These are phyloP conservation scores for Phaeosphaeria sp. DNA, from an alignment of 2,329 filamentous ascomycete genomes.

Conservation along the genomic window DNA sequence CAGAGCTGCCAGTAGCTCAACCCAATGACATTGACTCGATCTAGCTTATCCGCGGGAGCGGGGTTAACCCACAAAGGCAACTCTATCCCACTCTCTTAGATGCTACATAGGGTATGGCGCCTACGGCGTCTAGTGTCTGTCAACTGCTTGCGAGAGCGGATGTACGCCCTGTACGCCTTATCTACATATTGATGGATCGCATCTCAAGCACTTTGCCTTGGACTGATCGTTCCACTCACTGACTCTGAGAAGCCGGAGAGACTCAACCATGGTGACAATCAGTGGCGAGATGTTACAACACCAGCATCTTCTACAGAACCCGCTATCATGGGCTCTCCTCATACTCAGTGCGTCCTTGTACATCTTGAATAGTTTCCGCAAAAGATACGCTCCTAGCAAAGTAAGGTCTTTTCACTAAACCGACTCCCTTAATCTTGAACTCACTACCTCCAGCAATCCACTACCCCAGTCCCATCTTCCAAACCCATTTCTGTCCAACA, in stretches of 20 bases:
- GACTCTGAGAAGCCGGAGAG: not conserved
- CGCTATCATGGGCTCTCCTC: conserved; percentile 1
- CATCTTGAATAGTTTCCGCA: not conserved
- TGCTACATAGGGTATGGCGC: conserved; percentile 4
- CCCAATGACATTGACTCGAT: not conserved
- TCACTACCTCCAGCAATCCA: not conserved
- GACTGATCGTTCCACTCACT: not conserved
- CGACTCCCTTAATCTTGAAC: not conserved
- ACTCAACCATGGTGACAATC: not conserved
- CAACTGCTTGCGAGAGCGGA: not conserved
- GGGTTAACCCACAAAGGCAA: conserved; percentile 14
- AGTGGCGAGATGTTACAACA: not conserved
- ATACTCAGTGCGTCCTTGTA: not conserved
- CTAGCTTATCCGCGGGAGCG: conserved; percentile 10
- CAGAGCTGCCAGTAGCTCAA: not conserved
- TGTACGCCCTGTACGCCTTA: conserved; percentile 2
- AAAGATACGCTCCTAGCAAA: not conserved
- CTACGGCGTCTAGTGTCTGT: conserved; percentile 1
- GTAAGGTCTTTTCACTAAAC: not conserved
- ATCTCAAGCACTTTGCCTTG: not conserved
- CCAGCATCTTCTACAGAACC: not conserved
- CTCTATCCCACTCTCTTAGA: conserved; percentile 3
- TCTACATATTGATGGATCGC: not conserved
- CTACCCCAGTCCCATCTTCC: not conserved
- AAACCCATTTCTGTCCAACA: not conserved